phyloP scores from a whole-genome alignment of 169 alveolate genomes.

The Amoebophrya sp. region DNA sequence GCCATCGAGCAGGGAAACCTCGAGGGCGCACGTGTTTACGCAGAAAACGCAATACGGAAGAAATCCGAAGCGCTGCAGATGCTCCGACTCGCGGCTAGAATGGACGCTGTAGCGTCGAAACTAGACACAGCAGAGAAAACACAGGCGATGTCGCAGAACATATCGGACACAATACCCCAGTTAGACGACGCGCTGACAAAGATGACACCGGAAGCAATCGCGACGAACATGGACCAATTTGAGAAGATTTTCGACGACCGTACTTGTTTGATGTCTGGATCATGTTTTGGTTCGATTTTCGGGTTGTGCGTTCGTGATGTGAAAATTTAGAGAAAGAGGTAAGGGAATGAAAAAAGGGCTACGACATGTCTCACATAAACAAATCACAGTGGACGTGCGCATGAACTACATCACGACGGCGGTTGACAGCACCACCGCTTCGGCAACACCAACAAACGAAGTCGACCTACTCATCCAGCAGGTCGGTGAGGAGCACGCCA shows the following conservation, averaged over 20 bases:
- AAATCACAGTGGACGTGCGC: slow-evolving; percentile 8
- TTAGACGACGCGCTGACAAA: background rate
- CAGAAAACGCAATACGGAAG: background rate
- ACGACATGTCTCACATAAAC: too few relatives aligned
- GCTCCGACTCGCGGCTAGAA: background rate
- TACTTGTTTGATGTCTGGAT: background rate
- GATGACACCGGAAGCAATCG: background rate
- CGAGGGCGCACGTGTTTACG: background rate
- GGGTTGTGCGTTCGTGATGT: too few relatives aligned
- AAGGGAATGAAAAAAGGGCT: too few relatives aligned
- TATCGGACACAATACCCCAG: slow-evolving; percentile 9
- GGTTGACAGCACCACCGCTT: background rate
- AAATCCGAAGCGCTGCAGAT: background rate
- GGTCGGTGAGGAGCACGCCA: background rate
- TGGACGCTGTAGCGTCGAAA: background rate
- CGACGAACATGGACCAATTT: slow-evolving; percentile 7
- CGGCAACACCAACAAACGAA: background rate
- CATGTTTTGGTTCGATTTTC: too few relatives aligned
- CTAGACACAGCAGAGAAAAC: background rate
- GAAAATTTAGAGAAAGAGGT: too few relatives aligned
- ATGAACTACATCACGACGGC: background rate
- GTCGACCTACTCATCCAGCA: background rate
- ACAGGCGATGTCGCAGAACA: background rate
- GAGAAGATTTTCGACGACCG: slow-evolving; percentile 18
- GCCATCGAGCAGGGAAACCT: slow-evolving; percentile 13